Conservation (phyloP, 1,139 yeast species). For the Yamadazyma blattariae region DNA sequence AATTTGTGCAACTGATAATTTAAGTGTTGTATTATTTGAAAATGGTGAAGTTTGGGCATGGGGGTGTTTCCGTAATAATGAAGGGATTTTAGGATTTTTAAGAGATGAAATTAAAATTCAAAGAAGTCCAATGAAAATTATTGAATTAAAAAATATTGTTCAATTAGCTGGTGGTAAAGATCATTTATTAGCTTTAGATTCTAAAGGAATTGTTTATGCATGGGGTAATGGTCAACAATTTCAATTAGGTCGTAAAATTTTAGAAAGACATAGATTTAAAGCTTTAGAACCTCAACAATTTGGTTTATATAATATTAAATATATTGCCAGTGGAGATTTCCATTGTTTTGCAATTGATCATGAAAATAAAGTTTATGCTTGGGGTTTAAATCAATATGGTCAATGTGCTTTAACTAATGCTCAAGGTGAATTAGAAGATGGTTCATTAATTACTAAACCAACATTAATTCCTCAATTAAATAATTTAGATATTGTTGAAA, state of each 20-base stretch:
- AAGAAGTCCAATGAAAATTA: constrained; percentile 61
- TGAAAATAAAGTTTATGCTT: constrained; percentile 67
- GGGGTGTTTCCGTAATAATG: constrained; percentile 95
- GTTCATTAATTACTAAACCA: constrained; percentile 76
- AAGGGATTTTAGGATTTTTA: constrained; percentile 84
- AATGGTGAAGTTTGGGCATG: constrained; percentile 93
- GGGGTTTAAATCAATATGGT: constrained; percentile 97
- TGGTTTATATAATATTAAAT: constrained; percentile 72
- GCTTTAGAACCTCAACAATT: constrained; percentile 76
- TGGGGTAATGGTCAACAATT: constrained; percentile 98
- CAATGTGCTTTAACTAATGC: constrained; percentile 80
- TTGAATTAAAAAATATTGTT: constrained; percentile 65
- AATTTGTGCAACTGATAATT: constrained; percentile 89
- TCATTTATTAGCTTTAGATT: constrained; percentile 80
- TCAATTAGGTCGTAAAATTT: constrained; percentile 81
- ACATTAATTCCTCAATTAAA: constrained; percentile 62
- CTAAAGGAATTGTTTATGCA: constrained; percentile 82
- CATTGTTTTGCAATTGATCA: constrained; percentile 90
- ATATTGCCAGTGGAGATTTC: constrained; percentile 90
- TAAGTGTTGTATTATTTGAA: constrained; percentile 75
- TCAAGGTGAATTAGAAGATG: constrained; percentile 66
- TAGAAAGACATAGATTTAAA: constrained; percentile 71
- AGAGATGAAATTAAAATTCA: constrained; percentile 61
- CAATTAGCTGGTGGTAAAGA: constrained; percentile 92
- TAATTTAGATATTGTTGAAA: constrained; percentile 53